These are phyloP conservation scores for Penicillium sp. DNA, from an alignment of 2,329 filamentous ascomycete species.

Conservation along the genomic window DNA sequence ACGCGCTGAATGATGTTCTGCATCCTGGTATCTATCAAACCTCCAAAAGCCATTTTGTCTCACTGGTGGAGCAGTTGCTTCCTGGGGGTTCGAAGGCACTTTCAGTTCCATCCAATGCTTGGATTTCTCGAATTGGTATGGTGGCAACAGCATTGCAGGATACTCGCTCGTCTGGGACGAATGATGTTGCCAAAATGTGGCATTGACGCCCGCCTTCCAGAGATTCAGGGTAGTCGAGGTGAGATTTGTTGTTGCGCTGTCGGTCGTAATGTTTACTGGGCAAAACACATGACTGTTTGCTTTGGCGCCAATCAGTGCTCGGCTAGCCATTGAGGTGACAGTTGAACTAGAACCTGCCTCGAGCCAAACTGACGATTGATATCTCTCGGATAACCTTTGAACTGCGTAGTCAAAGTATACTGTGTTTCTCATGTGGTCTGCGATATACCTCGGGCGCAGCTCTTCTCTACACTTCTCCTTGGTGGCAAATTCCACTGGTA, in stretches of 20 bases:
- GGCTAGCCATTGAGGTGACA: slow-evolving; percentile 28
- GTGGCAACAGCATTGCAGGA: slow-evolving; percentile 35
- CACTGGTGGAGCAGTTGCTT: not conserved
- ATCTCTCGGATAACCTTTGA: slow-evolving; percentile 35
- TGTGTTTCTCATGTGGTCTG: slow-evolving; percentile 44
- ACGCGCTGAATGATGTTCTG: slow-evolving; percentile 32
- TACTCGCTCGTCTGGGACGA: slow-evolving; percentile 28
- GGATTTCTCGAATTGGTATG: slow-evolving; percentile 47
- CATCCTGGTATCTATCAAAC: slow-evolving; percentile 10
- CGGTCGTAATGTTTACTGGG: slow-evolving; percentile 17
- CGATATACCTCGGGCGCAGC: slow-evolving; percentile 30
- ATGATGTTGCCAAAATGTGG: slow-evolving; percentile 44
- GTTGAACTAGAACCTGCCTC: slow-evolving; percentile 46
- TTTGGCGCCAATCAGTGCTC: slow-evolving; percentile 23
- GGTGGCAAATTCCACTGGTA: slow-evolving; percentile 27
- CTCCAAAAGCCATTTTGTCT: not conserved
- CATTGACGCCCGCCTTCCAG: slow-evolving; percentile 42
- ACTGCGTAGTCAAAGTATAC: slow-evolving; percentile 51
- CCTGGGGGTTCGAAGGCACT: slow-evolving; percentile 6
- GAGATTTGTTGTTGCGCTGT: slow-evolving; percentile 18
- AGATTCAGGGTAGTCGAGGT: slow-evolving; percentile 32
- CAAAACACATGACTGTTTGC: slow-evolving; percentile 14
- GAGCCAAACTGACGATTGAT: slow-evolving; percentile 35
- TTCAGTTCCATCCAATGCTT: slow-evolving; percentile 42
- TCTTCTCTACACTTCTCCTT: slow-evolving; percentile 1